phyloP scores from a whole-genome alignment of 495 filamentous ascomycete genomes.

The Aspergillus bridgeri region DNA sequence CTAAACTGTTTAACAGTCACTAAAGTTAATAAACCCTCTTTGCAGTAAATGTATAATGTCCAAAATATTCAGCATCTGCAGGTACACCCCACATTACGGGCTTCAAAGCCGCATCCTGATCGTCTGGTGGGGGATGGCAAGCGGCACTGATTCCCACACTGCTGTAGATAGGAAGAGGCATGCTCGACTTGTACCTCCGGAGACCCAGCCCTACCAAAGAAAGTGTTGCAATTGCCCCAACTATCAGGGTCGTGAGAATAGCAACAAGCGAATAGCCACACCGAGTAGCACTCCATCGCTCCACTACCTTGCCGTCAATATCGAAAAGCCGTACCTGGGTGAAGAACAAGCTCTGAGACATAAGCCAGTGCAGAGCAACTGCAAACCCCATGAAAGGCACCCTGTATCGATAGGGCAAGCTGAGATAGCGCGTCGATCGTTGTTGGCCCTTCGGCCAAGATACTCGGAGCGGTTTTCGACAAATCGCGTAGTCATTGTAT shows the following conservation, averaged over 20 bases:
- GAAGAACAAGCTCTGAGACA: conserved; percentile 39
- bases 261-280: not conserved
- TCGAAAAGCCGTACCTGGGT: conserved; percentile 9
- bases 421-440: conserved; percentile 40
- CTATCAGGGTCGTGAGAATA: conserved; percentile 5
- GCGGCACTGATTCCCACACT: conserved; percentile 43
- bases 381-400: conserved; percentile 27
- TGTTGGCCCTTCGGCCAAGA: conserved; percentile 34
- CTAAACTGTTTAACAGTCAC: too few relatives aligned
- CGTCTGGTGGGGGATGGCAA: conserved; percentile 32
- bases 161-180: conserved; percentile 31
- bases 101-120: conserved; percentile 12
- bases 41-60: not conserved
- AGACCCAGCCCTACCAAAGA: not conserved
- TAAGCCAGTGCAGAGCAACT: conserved; percentile 35
- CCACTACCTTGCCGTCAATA: not conserved
- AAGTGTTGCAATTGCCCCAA: conserved; percentile 1
- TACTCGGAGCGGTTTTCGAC: conserved; percentile 37
- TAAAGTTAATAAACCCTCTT: not conserved
- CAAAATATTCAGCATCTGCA: not conserved
- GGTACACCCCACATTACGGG: conserved; percentile 19
- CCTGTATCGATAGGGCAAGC: conserved; percentile 39
- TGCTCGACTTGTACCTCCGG: conserved; percentile 9
- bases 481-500: conserved; percentile 18
- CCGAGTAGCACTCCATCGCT: not conserved